Conservation (phyloP, 129 eudicot species). For the Arctium lappa region DNA sequence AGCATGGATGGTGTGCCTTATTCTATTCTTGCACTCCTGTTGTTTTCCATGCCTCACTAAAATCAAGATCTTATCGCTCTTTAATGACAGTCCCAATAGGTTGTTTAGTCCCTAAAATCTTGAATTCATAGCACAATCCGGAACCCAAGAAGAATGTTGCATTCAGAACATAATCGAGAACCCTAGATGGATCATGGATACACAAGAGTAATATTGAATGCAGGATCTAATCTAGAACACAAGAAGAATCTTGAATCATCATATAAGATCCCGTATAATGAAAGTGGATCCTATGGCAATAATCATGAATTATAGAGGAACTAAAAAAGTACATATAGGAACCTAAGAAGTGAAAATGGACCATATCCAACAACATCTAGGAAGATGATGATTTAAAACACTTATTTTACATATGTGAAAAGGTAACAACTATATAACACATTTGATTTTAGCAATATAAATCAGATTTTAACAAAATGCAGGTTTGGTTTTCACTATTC, state of each 20-base stretch:
- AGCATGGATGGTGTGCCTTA: too few species aligned
- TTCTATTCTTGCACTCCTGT: too few species aligned
- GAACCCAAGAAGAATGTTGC: not conserved
- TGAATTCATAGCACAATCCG: not conserved
- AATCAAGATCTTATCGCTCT: too few species aligned
- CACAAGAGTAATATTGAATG: not conserved
- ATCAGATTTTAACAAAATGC: not conserved
- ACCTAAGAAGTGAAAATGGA: not conserved
- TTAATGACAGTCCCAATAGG: too few species aligned
- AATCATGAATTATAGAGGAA: too few species aligned
- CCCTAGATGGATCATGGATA: not conserved
- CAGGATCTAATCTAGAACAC: not conserved
- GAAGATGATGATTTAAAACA: constrained; percentile 1
- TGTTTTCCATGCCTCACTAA: too few species aligned
- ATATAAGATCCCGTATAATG: too few species aligned
- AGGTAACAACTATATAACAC: not conserved
- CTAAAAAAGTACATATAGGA: not conserved
- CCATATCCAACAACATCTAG: constrained; percentile 4
- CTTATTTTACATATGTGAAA: not conserved
- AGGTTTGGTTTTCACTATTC: not conserved
- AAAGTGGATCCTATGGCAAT: too few species aligned
- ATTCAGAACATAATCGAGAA: not conserved
- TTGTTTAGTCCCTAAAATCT: too few species aligned
- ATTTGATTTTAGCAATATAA: not conserved
- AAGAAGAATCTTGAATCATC: not conserved